Evolutionary conservation across 768 basidiomycete genomes (phyloP).

Genomic region (Tricholoma saponaceum): DNA sequence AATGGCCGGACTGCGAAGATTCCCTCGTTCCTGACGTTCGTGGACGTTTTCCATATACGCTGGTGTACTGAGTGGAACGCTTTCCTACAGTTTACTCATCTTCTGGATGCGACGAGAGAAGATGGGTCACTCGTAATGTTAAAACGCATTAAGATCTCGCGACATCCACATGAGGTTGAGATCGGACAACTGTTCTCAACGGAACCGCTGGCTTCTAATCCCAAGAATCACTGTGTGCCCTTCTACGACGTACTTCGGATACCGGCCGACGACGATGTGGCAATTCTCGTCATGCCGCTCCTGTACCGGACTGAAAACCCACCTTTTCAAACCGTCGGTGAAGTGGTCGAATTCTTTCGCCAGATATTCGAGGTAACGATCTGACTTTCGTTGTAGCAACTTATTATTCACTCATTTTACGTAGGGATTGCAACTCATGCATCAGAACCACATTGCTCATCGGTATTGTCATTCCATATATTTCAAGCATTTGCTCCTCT

Average conservation of each 20-base stretch:
- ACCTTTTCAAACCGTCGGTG: constrained; percentile 26
- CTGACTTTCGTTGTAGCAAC: background rate
- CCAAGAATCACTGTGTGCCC: constrained; percentile 25
- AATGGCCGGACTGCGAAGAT: constrained; percentile 8
- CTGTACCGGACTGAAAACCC: constrained; percentile 12
- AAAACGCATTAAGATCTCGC: constrained; percentile 16
- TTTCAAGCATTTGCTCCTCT: background rate
- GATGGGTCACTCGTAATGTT: constrained; percentile 24
- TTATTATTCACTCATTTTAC: background rate
- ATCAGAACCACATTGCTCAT: constrained; percentile 29
- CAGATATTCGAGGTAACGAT: constrained; percentile 26
- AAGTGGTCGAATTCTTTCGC: constrained; percentile 26
- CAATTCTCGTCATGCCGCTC: constrained; percentile 20
- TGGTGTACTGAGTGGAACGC: background rate
- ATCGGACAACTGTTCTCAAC: constrained; percentile 22
- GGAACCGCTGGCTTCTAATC: constrained; percentile 1
- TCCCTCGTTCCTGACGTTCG: background rate
- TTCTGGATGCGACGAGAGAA: constrained; percentile 25
- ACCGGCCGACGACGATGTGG: constrained; percentile 12
- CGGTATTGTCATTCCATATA: constrained; percentile 18
- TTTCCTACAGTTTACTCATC: background rate
- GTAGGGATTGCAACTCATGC: constrained; percentile 33
- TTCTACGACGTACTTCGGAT: constrained; percentile 19
- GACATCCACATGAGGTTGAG: constrained; percentile 22
- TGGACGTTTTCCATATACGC: background rate